phyloP scores from a whole-genome alignment of 2,329 filamentous ascomycete genomes.

The Diaporthe caulivora region DNA sequence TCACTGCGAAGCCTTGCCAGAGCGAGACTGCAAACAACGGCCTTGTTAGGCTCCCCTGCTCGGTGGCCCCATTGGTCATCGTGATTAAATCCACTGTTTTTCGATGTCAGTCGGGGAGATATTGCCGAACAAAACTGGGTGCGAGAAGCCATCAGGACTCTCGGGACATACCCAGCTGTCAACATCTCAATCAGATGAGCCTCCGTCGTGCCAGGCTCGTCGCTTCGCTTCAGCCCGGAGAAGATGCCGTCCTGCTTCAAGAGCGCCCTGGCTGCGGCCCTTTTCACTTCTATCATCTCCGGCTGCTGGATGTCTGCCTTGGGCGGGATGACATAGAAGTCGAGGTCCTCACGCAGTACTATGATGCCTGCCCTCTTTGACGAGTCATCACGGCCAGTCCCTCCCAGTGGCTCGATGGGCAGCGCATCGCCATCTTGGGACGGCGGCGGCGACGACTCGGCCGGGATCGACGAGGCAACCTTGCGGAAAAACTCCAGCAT shows the following conservation, averaged over 20 bases:
- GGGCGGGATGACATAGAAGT: slow-evolving; percentile 97
- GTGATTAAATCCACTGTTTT: slow-evolving; percentile 88
- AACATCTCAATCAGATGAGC: slow-evolving; percentile 99
- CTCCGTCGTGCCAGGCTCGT: slow-evolving; percentile 96
- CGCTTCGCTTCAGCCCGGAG: slow-evolving; percentile 92
- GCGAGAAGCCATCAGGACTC: neutral
- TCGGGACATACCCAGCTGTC: slow-evolving; percentile 85
- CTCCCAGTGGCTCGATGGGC: slow-evolving; percentile 78
- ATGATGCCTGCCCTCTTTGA: slow-evolving; percentile 97
- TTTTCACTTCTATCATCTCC: slow-evolving; percentile 97
- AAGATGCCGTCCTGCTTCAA: slow-evolving; percentile 95
- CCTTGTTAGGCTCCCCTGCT: slow-evolving; percentile 97
- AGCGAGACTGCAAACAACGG: slow-evolving; percentile 96
- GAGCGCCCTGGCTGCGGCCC: slow-evolving; percentile 88
- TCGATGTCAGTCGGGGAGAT: slow-evolving; percentile 37
- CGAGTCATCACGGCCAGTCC: slow-evolving; percentile 78
- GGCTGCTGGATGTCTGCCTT: slow-evolving; percentile 83
- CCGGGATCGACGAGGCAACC: slow-evolving; percentile 95
- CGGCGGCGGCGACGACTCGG: slow-evolving; percentile 75
- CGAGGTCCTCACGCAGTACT: slow-evolving; percentile 92
- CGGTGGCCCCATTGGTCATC: slow-evolving; percentile 96
- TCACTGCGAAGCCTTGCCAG: slow-evolving; percentile 93
- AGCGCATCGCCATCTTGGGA: slow-evolving; percentile 75
- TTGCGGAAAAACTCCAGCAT: slow-evolving; percentile 99
- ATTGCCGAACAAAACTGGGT: neutral